Evolutionary conservation across 2,329 filamentous ascomycete genomes (phyloP).

Genomic region (Teratosphaeria destructans): DNA sequence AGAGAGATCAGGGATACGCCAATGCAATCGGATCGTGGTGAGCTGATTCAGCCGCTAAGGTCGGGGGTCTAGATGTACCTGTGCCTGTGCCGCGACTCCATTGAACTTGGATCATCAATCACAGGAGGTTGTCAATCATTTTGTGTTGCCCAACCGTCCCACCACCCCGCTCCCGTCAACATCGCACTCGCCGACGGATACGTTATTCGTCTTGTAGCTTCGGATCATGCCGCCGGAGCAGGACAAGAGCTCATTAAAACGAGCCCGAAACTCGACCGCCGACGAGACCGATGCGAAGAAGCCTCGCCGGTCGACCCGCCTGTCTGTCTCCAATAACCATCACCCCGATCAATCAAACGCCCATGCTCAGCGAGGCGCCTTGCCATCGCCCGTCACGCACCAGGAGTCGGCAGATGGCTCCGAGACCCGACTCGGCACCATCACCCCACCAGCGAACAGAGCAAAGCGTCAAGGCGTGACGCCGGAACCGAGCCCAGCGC

Average conservation of each 20-base stretch:
- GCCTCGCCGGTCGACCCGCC: conserved; percentile 64
- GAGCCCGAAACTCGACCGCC: conserved; percentile 56
- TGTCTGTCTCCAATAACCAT: conserved; percentile 31
- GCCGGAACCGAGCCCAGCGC: conserved; percentile 26
- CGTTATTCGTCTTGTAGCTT: too few relatives aligned
- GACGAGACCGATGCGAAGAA: conserved; percentile 66
- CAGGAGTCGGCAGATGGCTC: conserved; percentile 56
- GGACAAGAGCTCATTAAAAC: conserved; percentile 80
- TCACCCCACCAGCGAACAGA: conserved; percentile 38
- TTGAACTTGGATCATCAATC: too few relatives aligned
- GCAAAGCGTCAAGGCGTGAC: conserved; percentile 41
- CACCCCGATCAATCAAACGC: conserved; percentile 11
- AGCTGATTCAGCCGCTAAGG: too few relatives aligned
- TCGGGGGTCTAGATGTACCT: too few relatives aligned
- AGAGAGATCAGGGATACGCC: too few relatives aligned
- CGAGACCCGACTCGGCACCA: conserved; percentile 61
- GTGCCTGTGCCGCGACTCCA: too few relatives aligned
- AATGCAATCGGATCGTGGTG: too few relatives aligned
- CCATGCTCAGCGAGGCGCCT: conserved; percentile 52
- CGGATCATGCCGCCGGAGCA: conserved; percentile 16
- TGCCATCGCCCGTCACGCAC: conserved; percentile 73
- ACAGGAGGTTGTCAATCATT: not conserved
- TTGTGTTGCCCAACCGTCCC: not conserved
- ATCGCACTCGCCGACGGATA: not conserved
- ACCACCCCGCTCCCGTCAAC: not conserved